Conservation (phyloP, 768 basidiomycete genomes). For the Neoboletus brunneissimus region DNA sequence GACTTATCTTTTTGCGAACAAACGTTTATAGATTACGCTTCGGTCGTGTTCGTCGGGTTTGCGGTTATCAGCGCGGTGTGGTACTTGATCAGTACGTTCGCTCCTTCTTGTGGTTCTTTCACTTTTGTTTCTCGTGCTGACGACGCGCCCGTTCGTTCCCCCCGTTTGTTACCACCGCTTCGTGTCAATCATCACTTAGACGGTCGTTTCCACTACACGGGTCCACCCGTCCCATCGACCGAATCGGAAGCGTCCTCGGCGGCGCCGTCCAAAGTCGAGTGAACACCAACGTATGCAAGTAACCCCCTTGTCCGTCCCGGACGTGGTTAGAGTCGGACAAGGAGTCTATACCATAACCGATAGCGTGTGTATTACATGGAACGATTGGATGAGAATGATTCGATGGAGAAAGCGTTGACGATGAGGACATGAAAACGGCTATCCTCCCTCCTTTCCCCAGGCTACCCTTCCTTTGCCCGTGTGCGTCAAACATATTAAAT, state of each 20-base stretch:
- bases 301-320: too few relatives aligned
- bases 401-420: neutral
- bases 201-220: slow-evolving; percentile 42
- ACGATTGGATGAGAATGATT: neutral
- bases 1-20: neutral
- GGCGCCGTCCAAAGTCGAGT: slow-evolving; percentile 7
- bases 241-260: slow-evolving; percentile 1
- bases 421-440: too few relatives aligned
- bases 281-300: neutral
- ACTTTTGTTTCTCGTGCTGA: neutral
- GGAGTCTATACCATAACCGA: neutral
- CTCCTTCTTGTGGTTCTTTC: neutral
- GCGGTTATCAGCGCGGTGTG: slow-evolving; percentile 54
- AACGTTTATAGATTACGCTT: slow-evolving; percentile 52
- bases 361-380: neutral
- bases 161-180: neutral
- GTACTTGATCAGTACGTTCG: slow-evolving; percentile 54
- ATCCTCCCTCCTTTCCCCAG: neutral
- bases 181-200: slow-evolving; percentile 25
- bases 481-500: neutral
- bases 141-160: neutral
- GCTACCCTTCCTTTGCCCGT: neutral
- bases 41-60: slow-evolving; percentile 66
- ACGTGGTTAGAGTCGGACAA: neutral
- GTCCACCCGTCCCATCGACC: slow-evolving; percentile 37